phyloP scores from a whole-genome alignment of 2,329 filamentous ascomycete genomes.

The Elsinoe ampelina region DNA sequence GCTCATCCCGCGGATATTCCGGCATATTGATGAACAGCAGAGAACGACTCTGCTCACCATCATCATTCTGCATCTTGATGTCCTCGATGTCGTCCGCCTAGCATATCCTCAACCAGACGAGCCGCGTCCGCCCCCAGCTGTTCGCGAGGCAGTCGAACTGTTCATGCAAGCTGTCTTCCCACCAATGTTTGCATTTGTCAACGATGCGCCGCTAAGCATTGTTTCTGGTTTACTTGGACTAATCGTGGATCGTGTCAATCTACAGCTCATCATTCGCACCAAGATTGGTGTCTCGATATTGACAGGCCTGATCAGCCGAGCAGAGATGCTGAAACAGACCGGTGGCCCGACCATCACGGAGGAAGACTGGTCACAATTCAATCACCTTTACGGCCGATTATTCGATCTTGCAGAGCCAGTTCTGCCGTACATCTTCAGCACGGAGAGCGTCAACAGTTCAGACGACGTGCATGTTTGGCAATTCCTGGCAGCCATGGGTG shows the following conservation, averaged over 20 bases:
- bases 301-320: slow-evolving; percentile 88
- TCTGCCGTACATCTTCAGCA: slow-evolving; percentile 79
- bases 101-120: slow-evolving; percentile 65
- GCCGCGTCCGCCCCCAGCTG: slow-evolving; percentile 59
- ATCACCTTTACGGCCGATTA: slow-evolving; percentile 69
- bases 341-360: slow-evolving; percentile 57
- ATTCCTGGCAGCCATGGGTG: slow-evolving; percentile 88
- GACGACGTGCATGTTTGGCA: slow-evolving; percentile 98
- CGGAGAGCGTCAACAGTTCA: slow-evolving; percentile 62
- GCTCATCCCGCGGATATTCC: slow-evolving; percentile 87
- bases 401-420: slow-evolving; percentile 82
- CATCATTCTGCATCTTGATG: slow-evolving; percentile 87
- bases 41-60: slow-evolving; percentile 92
- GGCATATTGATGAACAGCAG: slow-evolving; percentile 84
- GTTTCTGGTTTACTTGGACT: slow-evolving; percentile 83
- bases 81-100: slow-evolving; percentile 77
- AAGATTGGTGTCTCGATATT: slow-evolving; percentile 82
- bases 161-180: slow-evolving; percentile 86
- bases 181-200: slow-evolving; percentile 79
- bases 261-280: slow-evolving; percentile 75
- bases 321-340: slow-evolving; percentile 82
- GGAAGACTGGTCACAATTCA: slow-evolving; percentile 73
- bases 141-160: slow-evolving; percentile 85
- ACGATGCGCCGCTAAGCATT: slow-evolving; percentile 81
- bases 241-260: slow-evolving; percentile 69